A percentile compares a stretch with the other conserved stretches of the same genome.
Evolutionary conservation across 345 rosid species (phyloP).

Genomic region (Hypericum androsaemum): DNA sequence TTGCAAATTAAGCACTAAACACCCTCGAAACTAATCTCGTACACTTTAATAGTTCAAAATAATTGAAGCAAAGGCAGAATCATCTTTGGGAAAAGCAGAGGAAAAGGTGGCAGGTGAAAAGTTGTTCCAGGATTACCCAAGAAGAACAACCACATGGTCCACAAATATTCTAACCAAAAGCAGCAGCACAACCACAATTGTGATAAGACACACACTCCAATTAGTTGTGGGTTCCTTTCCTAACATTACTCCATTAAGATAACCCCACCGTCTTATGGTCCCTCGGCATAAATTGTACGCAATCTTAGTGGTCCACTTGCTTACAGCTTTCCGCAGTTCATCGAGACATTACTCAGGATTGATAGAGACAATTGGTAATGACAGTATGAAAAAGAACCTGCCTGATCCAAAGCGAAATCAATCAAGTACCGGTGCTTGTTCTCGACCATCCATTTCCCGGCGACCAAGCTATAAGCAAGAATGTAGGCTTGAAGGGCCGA

Average conservation of each 20-base stretch:
- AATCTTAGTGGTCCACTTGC: slow-evolving; percentile 18
- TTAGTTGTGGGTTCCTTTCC: background rate
- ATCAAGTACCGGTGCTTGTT: slow-evolving; percentile 42
- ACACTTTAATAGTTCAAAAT: no score
- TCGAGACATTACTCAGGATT: no score
- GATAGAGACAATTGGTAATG: no score
- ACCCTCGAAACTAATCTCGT: background rate
- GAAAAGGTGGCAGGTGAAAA: slow-evolving; percentile 10
- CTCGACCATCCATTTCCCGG: slow-evolving; percentile 29
- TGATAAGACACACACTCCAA: background rate
- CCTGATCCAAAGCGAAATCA: slow-evolving; percentile 78
- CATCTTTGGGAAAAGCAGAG: slow-evolving; percentile 13
- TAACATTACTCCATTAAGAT: slow-evolving; percentile 1
- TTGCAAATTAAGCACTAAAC: slow-evolving; percentile 16
- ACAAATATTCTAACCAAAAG: slow-evolving; percentile 3
- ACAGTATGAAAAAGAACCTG: slow-evolving; percentile 17
- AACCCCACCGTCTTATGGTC: slow-evolving; percentile 7
- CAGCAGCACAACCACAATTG: background rate
- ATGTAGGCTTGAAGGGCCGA: slow-evolving; percentile 57
- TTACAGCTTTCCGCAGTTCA: no score
- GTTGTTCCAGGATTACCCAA: slow-evolving; percentile 6
- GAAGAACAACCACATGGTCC: slow-evolving; percentile 5
- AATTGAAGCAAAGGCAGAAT: slow-evolving; percentile 9
- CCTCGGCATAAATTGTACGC: background rate
- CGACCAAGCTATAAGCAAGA: slow-evolving; percentile 38